Evolutionary conservation across 2,329 filamentous ascomycete species (phyloP), one percentile per base, ranked within the genome.

Genomic region (Zasmidium citrigriseum): DNA sequence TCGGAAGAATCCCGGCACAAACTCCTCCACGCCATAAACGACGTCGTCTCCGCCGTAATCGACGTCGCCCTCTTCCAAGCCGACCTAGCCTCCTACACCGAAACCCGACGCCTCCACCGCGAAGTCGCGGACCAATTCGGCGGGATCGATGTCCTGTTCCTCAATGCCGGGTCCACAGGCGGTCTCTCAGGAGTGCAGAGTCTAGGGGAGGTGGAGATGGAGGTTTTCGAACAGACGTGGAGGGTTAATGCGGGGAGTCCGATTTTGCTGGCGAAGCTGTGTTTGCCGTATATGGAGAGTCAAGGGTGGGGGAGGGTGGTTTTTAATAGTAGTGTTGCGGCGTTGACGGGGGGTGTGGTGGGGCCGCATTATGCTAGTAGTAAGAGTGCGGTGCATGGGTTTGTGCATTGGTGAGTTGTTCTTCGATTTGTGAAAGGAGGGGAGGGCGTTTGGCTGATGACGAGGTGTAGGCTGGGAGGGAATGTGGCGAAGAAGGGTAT

Each of bases 341-440:
- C 68, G 1, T 72, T 76, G 14, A 77, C 72, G 21, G 75, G 76
- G 0, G 75, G 76, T 2, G 67, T 75, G 11, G 70, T 77, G 4
- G 76, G 76, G 0, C 74, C 75, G 56, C 75, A 78, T 64, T 78
- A 77, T 63, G 73, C 73, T 57, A 62, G 65, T 60, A 55, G 54
- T 1, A 81, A 81, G 65, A 76, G 74, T 47, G 79, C 78, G 1
- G 60, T 80, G 46, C 78, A 77, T 61, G 77, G 76, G 21, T 73
- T 81, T 65, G 71, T 80, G 59, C 77, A 79, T 65, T 81, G 78
- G 71, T 54, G 34, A 52, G 50, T 52, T 41, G 5, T 10, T 41
- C 34, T 34, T 10, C 34, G 21, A n/a, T 14, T 10, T 11, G 12
- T n/a, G 1, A 1, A 4, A n/a, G 12, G 21, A 21, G 23, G 29